Percentiles rank a stretch among this genome's conserved stretches.
Evolutionary conservation across 208 protist species (phyloP).

Genomic region (Leishmania guyanensis): DNA sequence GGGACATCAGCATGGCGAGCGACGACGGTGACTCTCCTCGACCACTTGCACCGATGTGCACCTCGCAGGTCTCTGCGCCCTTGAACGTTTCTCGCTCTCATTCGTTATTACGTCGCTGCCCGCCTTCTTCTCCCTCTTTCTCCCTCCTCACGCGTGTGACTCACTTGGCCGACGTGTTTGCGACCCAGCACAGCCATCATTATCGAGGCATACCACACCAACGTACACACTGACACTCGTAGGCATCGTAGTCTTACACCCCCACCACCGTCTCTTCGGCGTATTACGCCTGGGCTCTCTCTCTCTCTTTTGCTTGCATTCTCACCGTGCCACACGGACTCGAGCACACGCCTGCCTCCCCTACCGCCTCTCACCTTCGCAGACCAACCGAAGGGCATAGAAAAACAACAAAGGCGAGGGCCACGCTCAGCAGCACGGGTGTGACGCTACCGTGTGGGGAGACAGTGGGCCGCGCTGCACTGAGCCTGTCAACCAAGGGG

Average conservation of each 20-base stretch:
- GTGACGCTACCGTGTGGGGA: background rate
- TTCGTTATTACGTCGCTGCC: background rate
- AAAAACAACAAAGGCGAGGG: too few species aligned
- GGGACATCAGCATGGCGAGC: background rate
- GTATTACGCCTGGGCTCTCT: background rate
- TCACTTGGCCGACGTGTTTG: background rate
- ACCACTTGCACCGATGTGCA: background rate
- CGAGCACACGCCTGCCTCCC: background rate
- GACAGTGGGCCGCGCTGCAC: background rate
- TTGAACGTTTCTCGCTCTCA: background rate
- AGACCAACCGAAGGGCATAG: background rate
- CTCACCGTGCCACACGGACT: background rate
- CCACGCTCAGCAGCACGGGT: background rate
- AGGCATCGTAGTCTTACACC: background rate
- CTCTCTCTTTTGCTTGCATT: background rate
- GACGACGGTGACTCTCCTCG: background rate
- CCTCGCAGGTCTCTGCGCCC: background rate
- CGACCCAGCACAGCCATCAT: background rate
- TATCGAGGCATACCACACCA: background rate
- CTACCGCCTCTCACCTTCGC: background rate
- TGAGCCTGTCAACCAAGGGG: background rate
- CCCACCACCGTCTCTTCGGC: background rate
- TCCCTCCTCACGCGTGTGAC: background rate
- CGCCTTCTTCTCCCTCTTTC: background rate
- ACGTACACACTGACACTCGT: background rate